Percentiles rank a stretch among this genome's conserved stretches.
These are phyloP conservation scores for Penicillium sp. DNA, from an alignment of 2,329 filamentous ascomycete species.

Conservation along the genomic window DNA sequence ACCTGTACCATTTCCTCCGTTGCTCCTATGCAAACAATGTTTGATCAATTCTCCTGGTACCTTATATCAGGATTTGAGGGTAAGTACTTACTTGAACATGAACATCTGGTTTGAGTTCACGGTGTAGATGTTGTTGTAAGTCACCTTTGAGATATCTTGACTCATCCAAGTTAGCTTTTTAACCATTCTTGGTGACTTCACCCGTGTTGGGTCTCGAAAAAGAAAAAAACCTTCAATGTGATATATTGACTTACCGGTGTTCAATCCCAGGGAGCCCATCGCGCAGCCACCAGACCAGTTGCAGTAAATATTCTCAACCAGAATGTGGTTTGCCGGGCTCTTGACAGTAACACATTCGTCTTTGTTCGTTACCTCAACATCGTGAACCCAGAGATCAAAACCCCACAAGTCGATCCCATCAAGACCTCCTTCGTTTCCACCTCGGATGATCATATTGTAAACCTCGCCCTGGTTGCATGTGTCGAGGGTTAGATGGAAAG, in stretches of 20 bases:
- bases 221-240: no score
- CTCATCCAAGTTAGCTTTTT: background rate
- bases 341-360: conserved; percentile 30
- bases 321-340: conserved; percentile 54
- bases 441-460: conserved; percentile 58
- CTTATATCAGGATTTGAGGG: conserved; percentile 43
- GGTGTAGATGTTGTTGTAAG: conserved; percentile 61
- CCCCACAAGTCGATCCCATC: conserved; percentile 33
- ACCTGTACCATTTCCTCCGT: conserved; percentile 1
- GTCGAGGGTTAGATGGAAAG: conserved; percentile 53
- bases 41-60: background rate
- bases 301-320: conserved; percentile 62
- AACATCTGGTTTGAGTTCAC: conserved; percentile 62
- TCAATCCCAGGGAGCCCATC: conserved; percentile 56
- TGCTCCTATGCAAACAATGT: background rate
- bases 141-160: conserved; percentile 51
- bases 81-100: conserved; percentile 63
- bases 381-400: conserved; percentile 24
- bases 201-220: no score
- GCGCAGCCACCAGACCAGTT: conserved; percentile 62
- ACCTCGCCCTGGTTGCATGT: conserved; percentile 54
- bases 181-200: background rate
- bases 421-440: conserved; percentile 53
- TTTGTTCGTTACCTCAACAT: conserved; percentile 25
- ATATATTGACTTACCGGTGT: conserved; percentile 35